A percentile compares a stretch with the other conserved stretches of the same genome.
phyloP scores from a whole-genome alignment of 2,329 filamentous ascomycete species.

The Orbilia javanica region DNA sequence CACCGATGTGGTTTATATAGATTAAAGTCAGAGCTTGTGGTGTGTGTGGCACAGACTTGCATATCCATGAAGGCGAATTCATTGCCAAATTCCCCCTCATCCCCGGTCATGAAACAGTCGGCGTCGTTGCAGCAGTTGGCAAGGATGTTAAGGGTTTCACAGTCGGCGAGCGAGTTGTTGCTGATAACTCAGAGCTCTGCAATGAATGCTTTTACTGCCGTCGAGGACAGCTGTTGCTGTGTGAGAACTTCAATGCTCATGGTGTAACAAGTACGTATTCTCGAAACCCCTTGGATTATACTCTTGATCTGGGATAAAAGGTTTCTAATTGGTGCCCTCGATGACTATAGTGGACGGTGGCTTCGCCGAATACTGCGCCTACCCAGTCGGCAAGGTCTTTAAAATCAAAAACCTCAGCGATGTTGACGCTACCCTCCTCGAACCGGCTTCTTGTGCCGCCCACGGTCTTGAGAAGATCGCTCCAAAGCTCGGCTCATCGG shows the following conservation, averaged over 20 bases:
- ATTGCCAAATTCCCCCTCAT: slow-evolving; percentile 68
- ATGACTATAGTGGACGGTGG: slow-evolving; percentile 72
- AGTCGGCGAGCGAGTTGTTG: slow-evolving; percentile 75
- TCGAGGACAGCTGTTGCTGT: slow-evolving; percentile 76
- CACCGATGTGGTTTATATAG: slow-evolving; percentile 62
- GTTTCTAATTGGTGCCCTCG: background rate
- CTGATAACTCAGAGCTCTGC: slow-evolving; percentile 76
- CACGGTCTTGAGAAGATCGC: slow-evolving; percentile 78
- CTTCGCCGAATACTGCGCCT: slow-evolving; percentile 77
- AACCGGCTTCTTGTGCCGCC: slow-evolving; percentile 78
- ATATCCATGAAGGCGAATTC: slow-evolving; percentile 79
- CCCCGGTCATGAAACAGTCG: slow-evolving; percentile 75
- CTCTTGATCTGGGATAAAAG: background rate
- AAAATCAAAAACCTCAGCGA: slow-evolving; percentile 75
- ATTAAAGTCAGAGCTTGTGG: slow-evolving; percentile 77
- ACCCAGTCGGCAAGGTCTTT: slow-evolving; percentile 73
- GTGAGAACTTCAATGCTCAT: slow-evolving; percentile 77
- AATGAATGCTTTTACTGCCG: slow-evolving; percentile 80
- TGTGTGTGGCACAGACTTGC: slow-evolving; percentile 70
- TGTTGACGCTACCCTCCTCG: slow-evolving; percentile 77
- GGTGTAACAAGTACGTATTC: slow-evolving; percentile 69
- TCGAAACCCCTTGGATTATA: background rate
- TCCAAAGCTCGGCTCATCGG: slow-evolving; percentile 74
- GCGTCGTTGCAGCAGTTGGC: slow-evolving; percentile 73
- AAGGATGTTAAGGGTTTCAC: slow-evolving; percentile 73